phyloP scores from a whole-genome alignment of 129 eudicot genomes.

The Solidago caesia region DNA sequence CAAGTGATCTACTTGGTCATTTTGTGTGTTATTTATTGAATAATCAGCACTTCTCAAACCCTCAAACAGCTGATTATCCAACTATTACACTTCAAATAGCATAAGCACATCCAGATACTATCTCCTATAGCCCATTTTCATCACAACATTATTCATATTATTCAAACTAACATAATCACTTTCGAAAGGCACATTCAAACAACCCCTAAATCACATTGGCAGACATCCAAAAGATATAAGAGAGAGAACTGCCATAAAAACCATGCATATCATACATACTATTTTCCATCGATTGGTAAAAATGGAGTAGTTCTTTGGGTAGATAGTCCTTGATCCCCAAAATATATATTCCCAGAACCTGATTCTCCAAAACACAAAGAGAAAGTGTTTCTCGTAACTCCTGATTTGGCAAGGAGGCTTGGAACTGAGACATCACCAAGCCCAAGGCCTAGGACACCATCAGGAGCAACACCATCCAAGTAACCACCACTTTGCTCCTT shows the following conservation, averaged over 20 bases:
- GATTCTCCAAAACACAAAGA: conserved; percentile 85
- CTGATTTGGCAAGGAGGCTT: conserved; percentile 81
- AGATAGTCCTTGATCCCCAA: conserved; percentile 84
- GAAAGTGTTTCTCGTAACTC: conserved; percentile 61
- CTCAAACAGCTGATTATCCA: not conserved
- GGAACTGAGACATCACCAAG: conserved; percentile 80
- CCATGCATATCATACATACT: conserved; percentile 44
- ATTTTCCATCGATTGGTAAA: conserved; percentile 58
- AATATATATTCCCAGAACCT: conserved; percentile 81
- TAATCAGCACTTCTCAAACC: not conserved
- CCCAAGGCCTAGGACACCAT: conserved; percentile 94
- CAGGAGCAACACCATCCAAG: conserved; percentile 94
- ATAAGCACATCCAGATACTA: conserved; percentile 5
- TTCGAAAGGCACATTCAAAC: not conserved
- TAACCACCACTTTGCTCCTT: conserved; percentile 91
- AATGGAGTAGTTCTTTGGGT: conserved; percentile 68
- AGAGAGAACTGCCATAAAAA: conserved; percentile 9
- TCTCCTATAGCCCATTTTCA: conserved; percentile 4
- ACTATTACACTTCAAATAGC: not conserved
- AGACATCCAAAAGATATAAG: conserved; percentile 4
- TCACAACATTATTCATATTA: not conserved
- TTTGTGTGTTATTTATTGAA: not conserved
- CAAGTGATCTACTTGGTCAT: not conserved
- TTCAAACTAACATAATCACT: not conserved
- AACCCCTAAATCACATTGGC: not conserved